Conservation (phyloP, 805 yeast species). For the Isabelozyma pseudorhagii region DNA sequence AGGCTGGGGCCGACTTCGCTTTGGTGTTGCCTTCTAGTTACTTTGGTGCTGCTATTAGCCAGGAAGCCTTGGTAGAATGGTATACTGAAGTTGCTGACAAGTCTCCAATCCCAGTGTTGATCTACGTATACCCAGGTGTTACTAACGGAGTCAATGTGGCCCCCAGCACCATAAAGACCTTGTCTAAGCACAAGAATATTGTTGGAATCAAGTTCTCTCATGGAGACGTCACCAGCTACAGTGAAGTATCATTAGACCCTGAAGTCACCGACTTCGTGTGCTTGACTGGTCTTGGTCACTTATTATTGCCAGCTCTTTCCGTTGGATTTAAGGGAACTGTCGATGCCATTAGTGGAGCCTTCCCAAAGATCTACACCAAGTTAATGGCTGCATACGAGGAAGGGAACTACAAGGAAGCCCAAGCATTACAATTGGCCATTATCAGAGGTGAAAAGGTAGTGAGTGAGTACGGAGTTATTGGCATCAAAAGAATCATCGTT, state of each 20-base stretch:
- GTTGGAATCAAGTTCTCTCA: constrained; percentile 54
- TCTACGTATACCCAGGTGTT: constrained; percentile 52
- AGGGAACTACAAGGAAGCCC: constrained; percentile 42
- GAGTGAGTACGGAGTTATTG: constrained; percentile 42
- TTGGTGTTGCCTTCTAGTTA: constrained; percentile 46
- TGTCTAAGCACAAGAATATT: constrained; percentile 44
- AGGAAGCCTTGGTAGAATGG: constrained; percentile 46
- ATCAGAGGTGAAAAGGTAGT: constrained; percentile 47
- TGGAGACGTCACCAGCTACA: constrained; percentile 47
- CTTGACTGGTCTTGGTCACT: constrained; percentile 52
- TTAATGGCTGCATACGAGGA: constrained; percentile 34
- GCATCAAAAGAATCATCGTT: constrained; percentile 43
- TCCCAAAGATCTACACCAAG: constrained; percentile 46
- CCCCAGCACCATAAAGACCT: constrained; percentile 36
- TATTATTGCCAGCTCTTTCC: constrained; percentile 44
- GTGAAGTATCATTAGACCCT: constrained; percentile 42
- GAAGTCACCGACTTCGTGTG: constrained; percentile 41
- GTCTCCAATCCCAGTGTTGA: constrained; percentile 39
- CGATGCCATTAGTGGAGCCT: constrained; percentile 52
- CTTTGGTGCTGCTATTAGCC: constrained; percentile 45
- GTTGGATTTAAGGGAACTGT: constrained; percentile 51
- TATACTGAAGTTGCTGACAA: constrained; percentile 42
- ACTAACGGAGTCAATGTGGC: constrained; percentile 37
- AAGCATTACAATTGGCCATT: constrained; percentile 37
- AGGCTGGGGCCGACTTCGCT: constrained; percentile 38